Evolutionary conservation across 23 red algal genomes (phyloP).

Genomic region (Gracilaria domingensis): DNA sequence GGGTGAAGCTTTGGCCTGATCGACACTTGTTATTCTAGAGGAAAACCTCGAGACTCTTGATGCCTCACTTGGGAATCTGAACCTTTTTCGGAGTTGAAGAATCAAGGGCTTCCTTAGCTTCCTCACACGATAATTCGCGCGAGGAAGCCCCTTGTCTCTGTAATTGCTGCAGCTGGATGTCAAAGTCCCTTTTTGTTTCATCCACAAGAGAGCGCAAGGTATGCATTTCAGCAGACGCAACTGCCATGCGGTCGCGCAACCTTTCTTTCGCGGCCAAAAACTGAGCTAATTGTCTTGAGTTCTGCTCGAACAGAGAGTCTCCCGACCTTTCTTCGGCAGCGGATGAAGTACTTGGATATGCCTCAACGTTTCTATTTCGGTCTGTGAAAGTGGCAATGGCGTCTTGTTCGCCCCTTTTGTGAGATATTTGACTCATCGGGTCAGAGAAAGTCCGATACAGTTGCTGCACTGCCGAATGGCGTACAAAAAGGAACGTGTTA

Average conservation of each 20-base stretch:
- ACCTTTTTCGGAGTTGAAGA: neutral
- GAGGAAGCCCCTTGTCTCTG: neutral
- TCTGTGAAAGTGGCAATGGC: neutral
- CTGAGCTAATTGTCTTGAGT: slow-evolving; percentile 28
- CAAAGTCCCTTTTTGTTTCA: slow-evolving; percentile 36
- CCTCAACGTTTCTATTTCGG: neutral
- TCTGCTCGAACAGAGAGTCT: slow-evolving; percentile 17
- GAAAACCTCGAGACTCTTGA: no score
- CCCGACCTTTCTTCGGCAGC: neutral
- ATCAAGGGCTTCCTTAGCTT: neutral
- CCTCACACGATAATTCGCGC: neutral
- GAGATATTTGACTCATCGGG: neutral
- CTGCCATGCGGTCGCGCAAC: slow-evolving; percentile 31
- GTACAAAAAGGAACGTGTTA: no score
- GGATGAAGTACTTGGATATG: neutral
- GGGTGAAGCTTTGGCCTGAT: slow-evolving; percentile 56
- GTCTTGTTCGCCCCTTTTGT: neutral
- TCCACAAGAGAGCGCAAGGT: slow-evolving; percentile 35
- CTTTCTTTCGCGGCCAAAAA: slow-evolving; percentile 44
- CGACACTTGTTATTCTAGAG: no score
- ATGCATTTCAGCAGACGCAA: slow-evolving; percentile 39
- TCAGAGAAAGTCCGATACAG: no score
- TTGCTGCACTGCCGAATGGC: no score
- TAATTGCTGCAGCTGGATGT: neutral
- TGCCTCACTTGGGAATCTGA: neutral